These are phyloP conservation scores for Gillenia trifoliata DNA, from an alignment of 306 rosid species.

Conservation along the genomic window DNA sequence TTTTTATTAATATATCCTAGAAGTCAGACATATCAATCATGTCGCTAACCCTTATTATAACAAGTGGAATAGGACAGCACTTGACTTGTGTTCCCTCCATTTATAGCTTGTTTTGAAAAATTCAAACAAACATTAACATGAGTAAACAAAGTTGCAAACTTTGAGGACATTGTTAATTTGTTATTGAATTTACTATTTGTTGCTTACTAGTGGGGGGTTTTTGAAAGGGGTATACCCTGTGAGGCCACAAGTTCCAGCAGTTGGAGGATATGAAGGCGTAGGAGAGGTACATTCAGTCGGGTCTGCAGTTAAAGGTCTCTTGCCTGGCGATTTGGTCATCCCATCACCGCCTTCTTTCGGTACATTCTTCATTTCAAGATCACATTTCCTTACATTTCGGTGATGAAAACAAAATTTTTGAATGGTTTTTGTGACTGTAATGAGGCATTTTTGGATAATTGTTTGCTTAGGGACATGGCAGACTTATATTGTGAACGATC, in stretches of 20 bases:
- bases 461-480: conserved; percentile 80
- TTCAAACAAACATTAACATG: neutral
- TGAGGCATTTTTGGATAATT: neutral
- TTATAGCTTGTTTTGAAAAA: neutral
- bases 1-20: neutral
- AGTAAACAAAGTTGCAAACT: neutral
- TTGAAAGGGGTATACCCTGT: conserved; percentile 75
- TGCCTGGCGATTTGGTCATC: conserved; percentile 84
- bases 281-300: conserved; percentile 82
- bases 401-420: neutral
- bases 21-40: neutral
- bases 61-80: no score
- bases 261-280: conserved; percentile 92
- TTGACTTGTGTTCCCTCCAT: no score
- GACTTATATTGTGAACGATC: conserved; percentile 73
- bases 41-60: no score
- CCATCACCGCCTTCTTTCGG: conserved; percentile 93
- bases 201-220: conserved; percentile 7
- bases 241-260: conserved; percentile 79
- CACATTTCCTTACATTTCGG: neutral
- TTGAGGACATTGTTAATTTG: no score
- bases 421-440: neutral
- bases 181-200: neutral
- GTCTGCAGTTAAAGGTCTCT: conserved; percentile 45
- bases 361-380: conserved; percentile 7